phyloP scores from a whole-genome alignment of 2,329 filamentous ascomycete species.

The Alternaria sp. region DNA sequence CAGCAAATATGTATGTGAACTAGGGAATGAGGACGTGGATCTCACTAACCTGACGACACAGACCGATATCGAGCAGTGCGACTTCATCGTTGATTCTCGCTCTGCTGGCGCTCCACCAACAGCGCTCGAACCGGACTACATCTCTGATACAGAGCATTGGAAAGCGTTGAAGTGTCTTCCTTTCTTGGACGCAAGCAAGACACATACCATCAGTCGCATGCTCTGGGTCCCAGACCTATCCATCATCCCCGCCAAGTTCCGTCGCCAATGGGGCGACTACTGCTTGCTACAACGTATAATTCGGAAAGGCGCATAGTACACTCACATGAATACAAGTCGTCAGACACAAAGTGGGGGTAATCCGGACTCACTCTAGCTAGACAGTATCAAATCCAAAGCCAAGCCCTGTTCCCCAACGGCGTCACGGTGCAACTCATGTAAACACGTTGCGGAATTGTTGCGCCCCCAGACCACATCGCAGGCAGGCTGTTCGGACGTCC shows the following conservation, averaged over 20 bases:
- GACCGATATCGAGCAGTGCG: slow-evolving; percentile 74
- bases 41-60: slow-evolving; percentile 38
- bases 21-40: too few relatives aligned
- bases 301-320: background rate
- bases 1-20: slow-evolving; percentile 75
- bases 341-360: background rate
- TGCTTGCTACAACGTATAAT: slow-evolving; percentile 73
- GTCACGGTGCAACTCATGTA: background rate
- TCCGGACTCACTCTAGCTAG: background rate
- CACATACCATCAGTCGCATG: slow-evolving; percentile 74
- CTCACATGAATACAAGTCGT: background rate
- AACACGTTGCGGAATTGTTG: background rate
- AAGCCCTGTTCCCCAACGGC: background rate
- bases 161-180: slow-evolving; percentile 74
- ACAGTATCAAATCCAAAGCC: background rate
- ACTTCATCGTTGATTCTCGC: slow-evolving; percentile 86
- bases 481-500: background rate
- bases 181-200: slow-evolving; percentile 82
- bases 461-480: background rate
- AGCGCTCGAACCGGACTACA: slow-evolving; percentile 78
- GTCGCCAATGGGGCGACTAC: slow-evolving; percentile 84
- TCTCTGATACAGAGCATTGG: slow-evolving; percentile 77
- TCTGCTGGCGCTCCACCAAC: slow-evolving; percentile 68
- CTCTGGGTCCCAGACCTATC: slow-evolving; percentile 80
- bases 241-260: slow-evolving; percentile 71